Evolutionary conservation across 2,329 filamentous ascomycete genomes (phyloP), one percentile per base, ranked within the genome.

Genomic region (Ramichloridium luteum): DNA sequence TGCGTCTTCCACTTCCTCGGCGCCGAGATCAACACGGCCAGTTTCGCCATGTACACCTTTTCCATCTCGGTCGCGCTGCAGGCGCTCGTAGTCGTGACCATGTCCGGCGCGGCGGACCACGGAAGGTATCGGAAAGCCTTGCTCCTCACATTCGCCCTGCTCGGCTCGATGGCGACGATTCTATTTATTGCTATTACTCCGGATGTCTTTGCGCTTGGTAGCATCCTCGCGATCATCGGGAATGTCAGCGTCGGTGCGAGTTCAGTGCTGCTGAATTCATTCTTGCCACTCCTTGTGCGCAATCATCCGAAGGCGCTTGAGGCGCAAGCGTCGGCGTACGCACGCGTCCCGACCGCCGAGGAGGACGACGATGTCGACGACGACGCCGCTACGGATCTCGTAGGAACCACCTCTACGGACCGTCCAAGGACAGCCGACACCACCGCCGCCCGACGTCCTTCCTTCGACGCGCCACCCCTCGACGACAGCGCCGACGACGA

Each of bases 31-130:
- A 96, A 96, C 58, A 94, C 88, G 1, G 86, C 88, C 20, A 92
- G 82, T 56, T 94, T 96, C 56, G 88, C 85, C 54, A 93, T 96
- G 84, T 96, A 96, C 60, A 94, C 85, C 2, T 98, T 98, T 58
- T 93, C 85, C 36, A 65, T 92, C 49, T 92, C 83, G 53, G 90
- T 98, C 2, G 58, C 94, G 13, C 57, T 94, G 8, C 90, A 98
- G 55, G 81, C 86, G 1, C 59, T 96, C 16, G 62, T 96, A 16
- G 92, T 98, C 26, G 84, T 98, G 41, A 93, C 85, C 51, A 93
- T 98, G 67, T 93, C 85, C 50, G 90, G 83, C 34, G 86, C 88
- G 5, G 90, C 90, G 35, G 90, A 98, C 55, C 88, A 96, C 58
- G 90, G 90, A 40, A 52, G 55, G 14, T 90, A 86, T 61, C 77